Conservation (phyloP, 192 early-diverging fungal genomes). For the Jimgerdemannia lactiflua region DNA sequence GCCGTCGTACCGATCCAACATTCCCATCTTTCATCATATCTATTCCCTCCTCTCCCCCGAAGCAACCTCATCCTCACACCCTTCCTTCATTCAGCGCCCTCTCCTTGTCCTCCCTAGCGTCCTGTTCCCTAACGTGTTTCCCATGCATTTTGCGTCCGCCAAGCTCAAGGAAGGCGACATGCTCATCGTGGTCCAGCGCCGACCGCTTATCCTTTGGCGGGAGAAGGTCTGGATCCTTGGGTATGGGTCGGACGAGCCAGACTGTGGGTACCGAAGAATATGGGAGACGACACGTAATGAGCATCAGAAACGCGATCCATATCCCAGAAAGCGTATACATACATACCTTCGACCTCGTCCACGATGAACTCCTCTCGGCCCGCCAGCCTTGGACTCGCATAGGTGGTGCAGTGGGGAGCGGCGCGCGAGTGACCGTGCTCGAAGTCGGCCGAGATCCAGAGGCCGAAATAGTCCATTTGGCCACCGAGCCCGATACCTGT, state of each 20-base stretch:
- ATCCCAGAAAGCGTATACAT: background rate
- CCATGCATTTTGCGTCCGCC: conserved; percentile 69
- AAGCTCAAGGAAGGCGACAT: conserved; percentile 72
- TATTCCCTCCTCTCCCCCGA: too few relatives aligned
- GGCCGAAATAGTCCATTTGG: conserved; percentile 67
- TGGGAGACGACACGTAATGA: background rate
- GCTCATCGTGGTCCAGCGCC: conserved; percentile 60
- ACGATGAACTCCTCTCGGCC: conserved; percentile 54
- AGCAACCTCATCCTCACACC: background rate
- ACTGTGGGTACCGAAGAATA: conserved; percentile 29
- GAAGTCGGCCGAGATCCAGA: conserved; percentile 69
- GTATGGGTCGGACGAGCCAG: conserved; percentile 62
- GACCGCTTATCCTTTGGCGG: conserved; percentile 43
- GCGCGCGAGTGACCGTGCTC: conserved; percentile 56
- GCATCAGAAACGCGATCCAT: background rate
- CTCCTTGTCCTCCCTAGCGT: conserved; percentile 22
- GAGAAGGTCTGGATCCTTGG: conserved; percentile 38
- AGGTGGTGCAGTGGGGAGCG: conserved; percentile 61
- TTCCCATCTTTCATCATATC: too few relatives aligned
- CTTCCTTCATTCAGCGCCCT: background rate
- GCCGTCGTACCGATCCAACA: too few relatives aligned
- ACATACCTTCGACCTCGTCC: conserved; percentile 62
- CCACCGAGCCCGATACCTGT: conserved; percentile 68
- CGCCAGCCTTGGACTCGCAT: conserved; percentile 52
- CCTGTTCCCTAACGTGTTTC: conserved; percentile 50